Evolutionary conservation across 2,329 filamentous ascomycete species (phyloP), one percentile per base, ranked within the genome.

Genomic region (Fusarium anthophilum): DNA sequence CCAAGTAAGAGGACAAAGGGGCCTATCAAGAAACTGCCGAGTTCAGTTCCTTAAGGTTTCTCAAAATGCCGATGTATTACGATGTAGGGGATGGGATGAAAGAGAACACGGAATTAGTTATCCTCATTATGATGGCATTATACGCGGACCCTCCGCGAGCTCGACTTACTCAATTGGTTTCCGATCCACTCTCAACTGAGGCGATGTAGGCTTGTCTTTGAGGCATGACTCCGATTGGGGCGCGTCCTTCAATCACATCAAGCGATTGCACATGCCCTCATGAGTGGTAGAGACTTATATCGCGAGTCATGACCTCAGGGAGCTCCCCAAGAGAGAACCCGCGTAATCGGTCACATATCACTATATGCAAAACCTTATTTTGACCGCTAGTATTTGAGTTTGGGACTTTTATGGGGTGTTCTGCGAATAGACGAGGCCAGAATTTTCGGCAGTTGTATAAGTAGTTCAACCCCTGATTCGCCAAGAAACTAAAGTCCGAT

Each of bases 171-270:
- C 4, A 22, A 26, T 8, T 17, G 3, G 6, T 22, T 22, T 38
- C n/a, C 6, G 2, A 18, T 4, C 18, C 18, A 20, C 8, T 22
- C 9, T 22, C 5, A 13, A 38, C 10, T 6, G 7, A 22, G n/a
- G 8, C 12, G 30, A 51, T n/a, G 3, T 35, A 35, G n/a, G 13
- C 3, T 26, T 7, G 1, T 8, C 4, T 26, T 28, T 1, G 4
- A 26, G 32, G 13, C 13, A 12, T 8, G 3, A 22, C 6, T 26
- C 32, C 50, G 24, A 38, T 26, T 54, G 24, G 50, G 7, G 2
- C 32, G 24, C 24, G 14, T 38, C 10, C 18, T 5, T 17, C 1
- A 17, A 9, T 22, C 24, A 14, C n/a, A 53, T 0, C 7, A 53
- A 37, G n/a, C n/a, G 32, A 53, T n/a, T 26, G 3, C 13, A 22